Evolutionary conservation across 768 basidiomycete genomes (phyloP), one percentile per base, ranked within the genome.

Genomic region (Leucocoprinus leucothites): DNA sequence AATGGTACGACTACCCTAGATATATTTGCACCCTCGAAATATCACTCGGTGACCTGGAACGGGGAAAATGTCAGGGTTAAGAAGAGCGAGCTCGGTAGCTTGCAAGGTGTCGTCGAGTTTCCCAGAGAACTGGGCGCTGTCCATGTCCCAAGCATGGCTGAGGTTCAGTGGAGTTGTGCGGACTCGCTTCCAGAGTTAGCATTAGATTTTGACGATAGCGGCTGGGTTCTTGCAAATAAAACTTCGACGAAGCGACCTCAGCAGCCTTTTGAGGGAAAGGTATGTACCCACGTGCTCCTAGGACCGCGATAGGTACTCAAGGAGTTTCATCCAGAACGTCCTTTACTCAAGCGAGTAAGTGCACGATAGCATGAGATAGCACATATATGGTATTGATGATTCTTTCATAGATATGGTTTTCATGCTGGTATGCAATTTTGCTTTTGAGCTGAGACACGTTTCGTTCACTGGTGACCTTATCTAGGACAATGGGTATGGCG

Each of bases 141-240:
- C 21, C 58, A 53, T 1, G 61, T 71, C 9, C 82, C 82, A 11
- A 66, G 58, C 40, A 63, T 88, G 52, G 64, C 63, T 3, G 56
- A 65, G 3, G 56, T 71, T 11, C 64, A 71, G 16, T 89, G 87
- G 87, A 79, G 68, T 53, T 87, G 80, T 64, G 71, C 74, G 22
- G 75, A 86, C 60, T 82, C 81, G 55, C 65, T 89, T 35, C 87
- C 87, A 0, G 87, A 89, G 69, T 69, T 85, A 8, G 63, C 65
- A 25, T 36, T 60, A 0, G 64, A 57, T n/a, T 89, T 78, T 62
- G 77, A 81, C 50, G 87, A 89, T 63, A 69, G 73, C 4, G 62
- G 63, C 13, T 89, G 85, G 86, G 71, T 74, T 7, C 53, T 71
- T 34, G 86, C 84, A 8, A 76, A 85, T 59, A 83, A 82, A 62